A percentile compares a stretch with the other conserved stretches of the same genome.
These are phyloP conservation scores for Salix arbutifolia DNA, from an alignment of 345 rosid species.

Conservation along the genomic window DNA sequence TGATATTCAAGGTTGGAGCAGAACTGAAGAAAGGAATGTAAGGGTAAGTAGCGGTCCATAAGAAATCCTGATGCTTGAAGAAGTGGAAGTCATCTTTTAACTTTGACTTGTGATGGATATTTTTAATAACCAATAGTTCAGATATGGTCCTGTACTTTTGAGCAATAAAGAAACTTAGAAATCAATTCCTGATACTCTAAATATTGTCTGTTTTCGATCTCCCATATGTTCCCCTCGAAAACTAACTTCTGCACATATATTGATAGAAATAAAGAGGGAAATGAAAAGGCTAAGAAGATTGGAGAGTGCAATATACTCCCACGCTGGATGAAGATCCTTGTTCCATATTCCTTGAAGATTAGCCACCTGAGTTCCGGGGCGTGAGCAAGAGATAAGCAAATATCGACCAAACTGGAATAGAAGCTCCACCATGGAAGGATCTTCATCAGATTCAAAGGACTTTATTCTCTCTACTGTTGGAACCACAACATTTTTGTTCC, in stretches of 20 bases:
- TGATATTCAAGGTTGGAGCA: slow-evolving; percentile 92
- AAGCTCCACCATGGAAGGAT: slow-evolving; percentile 80
- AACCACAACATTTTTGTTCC: slow-evolving; percentile 19
- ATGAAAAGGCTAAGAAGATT: slow-evolving; percentile 1
- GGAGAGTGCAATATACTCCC: slow-evolving; percentile 61
- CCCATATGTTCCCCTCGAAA: background rate
- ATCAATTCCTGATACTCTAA: background rate
- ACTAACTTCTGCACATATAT: background rate
- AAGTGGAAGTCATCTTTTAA: background rate
- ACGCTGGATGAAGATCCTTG: slow-evolving; percentile 63
- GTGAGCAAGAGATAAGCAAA: slow-evolving; percentile 82
- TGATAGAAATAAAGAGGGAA: background rate
- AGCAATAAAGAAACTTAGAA: background rate
- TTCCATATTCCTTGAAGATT: slow-evolving; percentile 97
- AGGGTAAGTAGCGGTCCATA: slow-evolving; percentile 4
- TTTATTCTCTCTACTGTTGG: slow-evolving; percentile 69
- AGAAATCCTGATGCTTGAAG: background rate
- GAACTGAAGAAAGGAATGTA: slow-evolving; percentile 40
- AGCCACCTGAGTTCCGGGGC: slow-evolving; percentile 88
- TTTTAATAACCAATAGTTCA: no score
- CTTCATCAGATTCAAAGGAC: slow-evolving; percentile 70
- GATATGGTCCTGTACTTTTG: background rate
- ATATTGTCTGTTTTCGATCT: background rate
- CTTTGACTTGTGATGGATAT: no score
- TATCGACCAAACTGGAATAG: slow-evolving; percentile 82